Base-by-base conservation (phyloP, 2,329 filamentous ascomycete genomes). In the Thielaviopsis ethacetica region DNA sequence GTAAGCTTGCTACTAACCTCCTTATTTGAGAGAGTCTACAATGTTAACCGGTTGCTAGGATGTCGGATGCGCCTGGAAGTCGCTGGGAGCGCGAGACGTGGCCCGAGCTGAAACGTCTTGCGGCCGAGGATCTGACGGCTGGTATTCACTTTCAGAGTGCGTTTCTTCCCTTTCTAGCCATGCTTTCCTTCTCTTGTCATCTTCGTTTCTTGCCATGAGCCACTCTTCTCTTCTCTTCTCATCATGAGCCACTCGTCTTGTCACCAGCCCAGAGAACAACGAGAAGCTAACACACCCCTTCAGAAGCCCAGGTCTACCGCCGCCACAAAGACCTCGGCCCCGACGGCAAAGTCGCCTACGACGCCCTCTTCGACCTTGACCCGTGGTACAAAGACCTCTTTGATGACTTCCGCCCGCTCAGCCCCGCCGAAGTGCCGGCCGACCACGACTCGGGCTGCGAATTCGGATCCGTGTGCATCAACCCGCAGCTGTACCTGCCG, bases 401-500 rank as follows among this genome's bases (percentile, higher is more conserved):
- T 53, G 83, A 84, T 13, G 82, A 91, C 71, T 91, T 83, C 70
- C 79, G 80, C 62, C 72, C 82, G 60, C 70, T 91, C 3, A 67
- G 76, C 4, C 69, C 76, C 38, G 70, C 73, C 10, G 76, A 85
- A 64, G 72, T 95, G 1, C 79, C 81, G 0, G 65, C 73, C 0
- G 86, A 80, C 19, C 79, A 84, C 57, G 84, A 89, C 62, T 85
- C 84, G 12, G 90, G 83, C 24, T 86, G 81, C 56, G 75, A 78
- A 59, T 95, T 93, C 70, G 88, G 81, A 7, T 91, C 87, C 0
- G 84, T 95, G 49, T 96, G 91, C 72, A 91, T 96, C 69, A 96
- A 97, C 72, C 88, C 88, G 0, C 82, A 86, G 50, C 72, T 96
- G 60, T 97, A 96, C 71, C 81, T 96, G 1, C 82, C 88, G 3